Conservation (phyloP, 1,139 yeast species). For the Sugiyamaella pinicola region DNA sequence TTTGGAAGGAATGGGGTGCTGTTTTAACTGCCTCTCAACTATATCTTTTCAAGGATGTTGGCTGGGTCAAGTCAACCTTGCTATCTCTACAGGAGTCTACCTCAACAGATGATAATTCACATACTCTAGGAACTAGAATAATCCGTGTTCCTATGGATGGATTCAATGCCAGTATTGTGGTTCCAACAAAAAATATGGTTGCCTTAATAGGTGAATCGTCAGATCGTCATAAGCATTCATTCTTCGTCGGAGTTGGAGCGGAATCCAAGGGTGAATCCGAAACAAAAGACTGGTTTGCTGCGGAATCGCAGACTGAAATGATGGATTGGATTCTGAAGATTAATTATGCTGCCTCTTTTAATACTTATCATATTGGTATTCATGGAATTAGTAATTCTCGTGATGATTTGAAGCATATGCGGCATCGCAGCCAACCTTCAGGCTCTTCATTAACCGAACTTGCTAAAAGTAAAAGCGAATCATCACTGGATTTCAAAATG, state of each 20-base stretch:
- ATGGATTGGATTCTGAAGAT: slow-evolving; percentile 59
- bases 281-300: slow-evolving; percentile 43
- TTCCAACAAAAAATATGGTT: slow-evolving; percentile 44
- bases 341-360: slow-evolving; percentile 57
- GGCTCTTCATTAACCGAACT: slow-evolving; percentile 5
- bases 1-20: slow-evolving; percentile 49
- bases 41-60: slow-evolving; percentile 46
- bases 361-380: slow-evolving; percentile 44
- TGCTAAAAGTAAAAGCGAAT: slow-evolving; percentile 2
- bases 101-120: background rate
- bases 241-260: slow-evolving; percentile 37
- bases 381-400: slow-evolving; percentile 26
- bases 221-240: slow-evolving; percentile 29
- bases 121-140: slow-evolving; percentile 21
- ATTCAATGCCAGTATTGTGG: slow-evolving; percentile 43
- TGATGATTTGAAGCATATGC: slow-evolving; percentile 9
- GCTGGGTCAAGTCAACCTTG: slow-evolving; percentile 41
- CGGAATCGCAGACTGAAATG: slow-evolving; percentile 45
- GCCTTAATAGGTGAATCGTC: slow-evolving; percentile 35
- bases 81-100: background rate
- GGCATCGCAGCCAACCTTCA: slow-evolving; percentile 11
- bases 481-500: slow-evolving; percentile 13
- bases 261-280: slow-evolving; percentile 1
- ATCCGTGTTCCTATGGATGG: slow-evolving; percentile 45
- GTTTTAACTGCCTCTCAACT: slow-evolving; percentile 47